phyloP scores from a whole-genome alignment of 2,329 filamentous ascomycete species.

The Clarireedia homoeocarpa region DNA sequence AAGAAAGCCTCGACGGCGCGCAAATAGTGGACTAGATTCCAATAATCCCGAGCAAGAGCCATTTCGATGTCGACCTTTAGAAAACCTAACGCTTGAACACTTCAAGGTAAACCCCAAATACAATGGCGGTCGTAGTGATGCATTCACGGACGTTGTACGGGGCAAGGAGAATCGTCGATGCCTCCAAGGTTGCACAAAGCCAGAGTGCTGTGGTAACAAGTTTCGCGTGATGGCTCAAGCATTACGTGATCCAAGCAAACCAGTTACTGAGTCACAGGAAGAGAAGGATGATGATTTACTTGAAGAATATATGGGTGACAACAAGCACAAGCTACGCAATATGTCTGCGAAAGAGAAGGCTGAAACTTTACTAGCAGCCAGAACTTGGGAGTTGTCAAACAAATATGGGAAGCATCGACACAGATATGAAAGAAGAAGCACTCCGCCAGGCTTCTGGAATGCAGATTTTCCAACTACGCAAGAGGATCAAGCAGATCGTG shows the following conservation, averaged over 20 bases:
- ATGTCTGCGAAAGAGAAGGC: conserved; percentile 56
- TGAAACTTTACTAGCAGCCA: conserved; percentile 66
- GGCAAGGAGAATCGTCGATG: conserved; percentile 50
- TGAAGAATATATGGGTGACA: conserved; percentile 46
- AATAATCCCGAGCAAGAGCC: conserved; percentile 27
- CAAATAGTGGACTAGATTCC: neutral
- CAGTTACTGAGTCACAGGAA: conserved; percentile 22
- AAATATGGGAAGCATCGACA: conserved; percentile 71
- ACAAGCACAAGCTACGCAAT: conserved; percentile 48
- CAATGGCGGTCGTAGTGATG: conserved; percentile 51
- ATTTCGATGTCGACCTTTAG: conserved; percentile 34
- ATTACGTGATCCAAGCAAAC: conserved; percentile 13
- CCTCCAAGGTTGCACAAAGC: conserved; percentile 53
- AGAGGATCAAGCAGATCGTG: conserved; percentile 58
- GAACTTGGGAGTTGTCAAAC: conserved; percentile 64
- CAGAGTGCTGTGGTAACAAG: conserved; percentile 41
- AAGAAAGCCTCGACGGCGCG: neutral
- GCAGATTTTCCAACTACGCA: conserved; percentile 86
- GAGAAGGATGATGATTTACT: conserved; percentile 42
- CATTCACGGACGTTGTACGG: conserved; percentile 53
- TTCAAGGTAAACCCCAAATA: conserved; percentile 58
- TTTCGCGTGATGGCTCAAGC: conserved; percentile 27
- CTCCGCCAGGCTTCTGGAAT: conserved; percentile 86
- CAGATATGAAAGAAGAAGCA: conserved; percentile 59
- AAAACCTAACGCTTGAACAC: conserved; percentile 39